phyloP scores from a whole-genome alignment of 495 filamentous ascomycete species.

The Cladorrhinum samala region DNA sequence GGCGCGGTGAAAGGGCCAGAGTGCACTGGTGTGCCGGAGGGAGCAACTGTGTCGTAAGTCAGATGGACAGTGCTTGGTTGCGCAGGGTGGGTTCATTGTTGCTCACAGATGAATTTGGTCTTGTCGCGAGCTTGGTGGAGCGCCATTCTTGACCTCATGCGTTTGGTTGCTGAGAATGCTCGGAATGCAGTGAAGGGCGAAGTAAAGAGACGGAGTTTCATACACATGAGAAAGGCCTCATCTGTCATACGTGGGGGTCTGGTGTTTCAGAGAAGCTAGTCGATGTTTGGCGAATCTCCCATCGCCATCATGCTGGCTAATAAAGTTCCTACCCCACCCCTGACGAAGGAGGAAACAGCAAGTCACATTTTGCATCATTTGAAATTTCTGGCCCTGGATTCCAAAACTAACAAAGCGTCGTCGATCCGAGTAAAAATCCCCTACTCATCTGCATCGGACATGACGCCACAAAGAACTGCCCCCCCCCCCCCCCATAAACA shows the following conservation, averaged over 20 bases:
- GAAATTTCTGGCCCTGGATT: too few relatives aligned
- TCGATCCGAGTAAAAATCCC: background rate
- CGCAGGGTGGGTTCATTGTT: background rate
- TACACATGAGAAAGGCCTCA: conserved; percentile 8
- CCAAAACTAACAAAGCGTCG: background rate
- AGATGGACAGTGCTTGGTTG: background rate
- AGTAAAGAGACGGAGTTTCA: background rate
- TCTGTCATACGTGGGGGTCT: background rate
- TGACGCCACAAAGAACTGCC: too few relatives aligned
- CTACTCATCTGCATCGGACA: background rate
- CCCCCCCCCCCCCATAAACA: too few relatives aligned
- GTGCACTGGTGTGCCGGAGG: conserved; percentile 23
- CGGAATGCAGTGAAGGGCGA: conserved; percentile 4
- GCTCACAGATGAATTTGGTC: conserved; percentile 49
- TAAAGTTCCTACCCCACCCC: background rate
- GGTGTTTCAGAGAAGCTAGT: background rate
- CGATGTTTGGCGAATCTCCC: conserved; percentile 1
- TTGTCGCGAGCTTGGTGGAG: conserved; percentile 37
- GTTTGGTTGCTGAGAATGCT: background rate
- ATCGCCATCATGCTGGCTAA: conserved; percentile 2
- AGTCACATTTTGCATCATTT: too few relatives aligned
- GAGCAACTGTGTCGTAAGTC: conserved; percentile 29
- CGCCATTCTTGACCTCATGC: conserved; percentile 35
- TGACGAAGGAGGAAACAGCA: background rate
- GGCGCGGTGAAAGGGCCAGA: conserved; percentile 19